Evolutionary conservation across 2,329 filamentous ascomycete species (phyloP), one percentile per base, ranked within the genome.

Genomic region (Calonectria fujianensis): DNA sequence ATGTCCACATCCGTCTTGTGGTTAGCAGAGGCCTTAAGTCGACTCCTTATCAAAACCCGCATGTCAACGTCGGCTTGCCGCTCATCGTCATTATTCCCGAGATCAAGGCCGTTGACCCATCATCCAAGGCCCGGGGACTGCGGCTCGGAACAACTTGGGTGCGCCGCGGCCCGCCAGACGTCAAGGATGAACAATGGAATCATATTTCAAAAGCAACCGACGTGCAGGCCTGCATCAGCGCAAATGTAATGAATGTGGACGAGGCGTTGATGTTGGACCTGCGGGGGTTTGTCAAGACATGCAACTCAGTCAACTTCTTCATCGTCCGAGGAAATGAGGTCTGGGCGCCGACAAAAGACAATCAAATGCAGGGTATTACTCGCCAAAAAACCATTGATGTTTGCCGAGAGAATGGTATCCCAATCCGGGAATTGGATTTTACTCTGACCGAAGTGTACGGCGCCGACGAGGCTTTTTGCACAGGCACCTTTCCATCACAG

Each of bases 271-370:
- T 82, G 81, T 76, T 83, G 39, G 81, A 82, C 65, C 70, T 79
- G 48, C 71, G 75, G 16, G 81, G 81, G 1, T 82, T 82, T 50
- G 81, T 82, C 61, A 83, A 82, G 74, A 82, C 82, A 5, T 82
- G 82, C 75, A 83, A 83, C 75, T 82, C 82, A 41, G 79, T 81
- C 72, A 83, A 83, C 54, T 83, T 83, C 74, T 83, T 83, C 72
- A 82, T 83, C 59, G 75, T 83, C n/a, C 80, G 81, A 13, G 80
- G 79, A 8, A 74, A 75, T 51, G 82, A 83, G 74, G 78, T 83
- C n/a, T 83, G 81, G 82, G 80, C 82, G 4, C 81, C 82, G 3
- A 83, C 82, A 0, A 81, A 82, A 61, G 78, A 82, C 37, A 81
- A 83, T 50, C 82, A 83, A 70, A 83, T 83, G 82, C 79, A 82